phyloP scores from a whole-genome alignment of 169 alveolate species.

The Fabrea salina region DNA sequence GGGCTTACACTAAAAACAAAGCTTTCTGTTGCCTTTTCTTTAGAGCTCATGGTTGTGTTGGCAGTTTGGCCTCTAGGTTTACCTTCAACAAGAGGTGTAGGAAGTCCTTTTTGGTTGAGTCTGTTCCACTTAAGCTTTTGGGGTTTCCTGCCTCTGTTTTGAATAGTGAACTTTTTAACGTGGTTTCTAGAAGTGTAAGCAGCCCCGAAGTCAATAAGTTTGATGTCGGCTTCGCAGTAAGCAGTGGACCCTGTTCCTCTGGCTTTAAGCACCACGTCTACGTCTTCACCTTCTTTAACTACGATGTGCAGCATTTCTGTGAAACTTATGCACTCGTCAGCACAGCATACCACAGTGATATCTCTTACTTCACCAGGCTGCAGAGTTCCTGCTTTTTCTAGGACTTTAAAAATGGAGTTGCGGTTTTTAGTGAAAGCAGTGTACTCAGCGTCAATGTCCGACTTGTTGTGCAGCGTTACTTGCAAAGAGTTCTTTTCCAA shows the following conservation, averaged over 20 bases:
- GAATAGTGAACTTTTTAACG: conserved; percentile 78
- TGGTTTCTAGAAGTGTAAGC: conserved; percentile 82
- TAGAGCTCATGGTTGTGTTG: conserved; percentile 33
- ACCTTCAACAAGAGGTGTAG: conserved; percentile 23
- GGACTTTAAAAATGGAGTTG: conserved; percentile 83
- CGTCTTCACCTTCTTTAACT: conserved; percentile 88
- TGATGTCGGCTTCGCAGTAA: conserved; percentile 78
- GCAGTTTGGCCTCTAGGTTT: conserved; percentile 21
- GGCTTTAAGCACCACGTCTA: conserved; percentile 73
- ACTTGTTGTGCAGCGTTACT: conserved; percentile 82
- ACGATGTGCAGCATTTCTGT: conserved; percentile 84
- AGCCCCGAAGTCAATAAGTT: conserved; percentile 84
- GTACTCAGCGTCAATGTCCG: conserved; percentile 90
- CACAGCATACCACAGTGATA: conserved; percentile 83
- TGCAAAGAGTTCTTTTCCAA: conserved; percentile 77
- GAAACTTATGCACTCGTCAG: conserved; percentile 87
- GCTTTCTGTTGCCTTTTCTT: conserved; percentile 43
- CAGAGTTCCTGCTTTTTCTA: conserved; percentile 80
- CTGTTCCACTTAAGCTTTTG: conserved; percentile 83
- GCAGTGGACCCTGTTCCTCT: conserved; percentile 89
- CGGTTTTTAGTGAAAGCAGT: conserved; percentile 87
- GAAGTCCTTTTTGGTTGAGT: conserved; percentile 36
- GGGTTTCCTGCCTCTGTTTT: conserved; percentile 89
- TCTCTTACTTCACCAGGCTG: conserved; percentile 85
- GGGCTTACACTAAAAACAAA: conserved; percentile 66